Conservation (phyloP, 345 rosid species). For the Rubroshorea leprosula region DNA sequence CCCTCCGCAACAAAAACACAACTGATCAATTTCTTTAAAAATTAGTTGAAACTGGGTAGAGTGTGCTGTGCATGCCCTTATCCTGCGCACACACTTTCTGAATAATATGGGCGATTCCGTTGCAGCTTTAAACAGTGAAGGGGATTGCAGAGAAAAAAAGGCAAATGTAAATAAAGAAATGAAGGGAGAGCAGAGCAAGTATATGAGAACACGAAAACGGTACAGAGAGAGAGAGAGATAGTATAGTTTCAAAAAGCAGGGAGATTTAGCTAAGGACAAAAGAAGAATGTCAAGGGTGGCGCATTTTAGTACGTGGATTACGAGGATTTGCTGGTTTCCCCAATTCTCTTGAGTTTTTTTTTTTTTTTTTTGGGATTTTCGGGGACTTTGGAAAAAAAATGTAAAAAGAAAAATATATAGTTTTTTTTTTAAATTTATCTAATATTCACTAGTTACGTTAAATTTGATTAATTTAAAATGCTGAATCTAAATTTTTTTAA, state of each 20-base stretch:
- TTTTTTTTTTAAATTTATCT: no score
- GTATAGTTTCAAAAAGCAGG: conserved; percentile 11
- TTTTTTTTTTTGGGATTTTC: background rate
- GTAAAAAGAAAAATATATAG: no score
- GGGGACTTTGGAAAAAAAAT: background rate
- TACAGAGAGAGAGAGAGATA: background rate
- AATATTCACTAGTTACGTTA: no score
- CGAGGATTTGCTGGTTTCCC: conserved; percentile 19
- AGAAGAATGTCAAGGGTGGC: conserved; percentile 32
- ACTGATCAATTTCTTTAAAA: background rate
- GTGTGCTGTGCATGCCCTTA: conserved; percentile 62
- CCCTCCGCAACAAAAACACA: background rate
- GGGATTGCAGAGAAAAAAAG: conserved; percentile 6
- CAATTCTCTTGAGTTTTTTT: background rate
- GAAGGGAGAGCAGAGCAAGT: conserved; percentile 27
- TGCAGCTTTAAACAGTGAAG: conserved; percentile 69
- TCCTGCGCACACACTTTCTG: conserved; percentile 63
- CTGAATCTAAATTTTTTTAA: no score
- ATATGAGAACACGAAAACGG: conserved; percentile 48
- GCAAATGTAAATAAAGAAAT: conserved; percentile 13
- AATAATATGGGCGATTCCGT: conserved; percentile 57
- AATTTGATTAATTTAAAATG: no score
- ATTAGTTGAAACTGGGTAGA: conserved; percentile 43
- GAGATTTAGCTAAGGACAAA: conserved; percentile 9
- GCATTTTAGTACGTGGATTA: conserved; percentile 48